Conservation (phyloP, 306 rosid species). For the Prunus fruticosa region DNA sequence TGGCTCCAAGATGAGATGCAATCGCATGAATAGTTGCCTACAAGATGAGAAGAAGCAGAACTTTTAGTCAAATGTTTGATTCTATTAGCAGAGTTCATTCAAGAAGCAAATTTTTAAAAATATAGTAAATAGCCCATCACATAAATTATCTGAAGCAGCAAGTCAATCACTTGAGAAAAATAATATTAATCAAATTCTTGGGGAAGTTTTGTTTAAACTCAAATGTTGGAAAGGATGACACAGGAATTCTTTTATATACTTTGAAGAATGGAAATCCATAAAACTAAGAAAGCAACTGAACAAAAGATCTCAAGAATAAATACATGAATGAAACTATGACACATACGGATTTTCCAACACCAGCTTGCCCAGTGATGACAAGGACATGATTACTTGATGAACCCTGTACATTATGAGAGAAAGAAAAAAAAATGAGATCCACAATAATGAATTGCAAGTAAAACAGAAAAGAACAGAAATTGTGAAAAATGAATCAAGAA, state of each 20-base stretch:
- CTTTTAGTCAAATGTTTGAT: neutral
- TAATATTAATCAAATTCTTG: neutral
- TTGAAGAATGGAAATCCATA: neutral
- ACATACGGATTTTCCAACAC: constrained; percentile 92
- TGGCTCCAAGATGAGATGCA: constrained; percentile 74
- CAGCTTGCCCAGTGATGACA: constrained; percentile 83
- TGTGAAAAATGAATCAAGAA: neutral
- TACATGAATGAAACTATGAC: constrained; percentile 22
- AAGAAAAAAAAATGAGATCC: constrained; percentile 6
- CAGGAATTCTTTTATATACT: neutral
- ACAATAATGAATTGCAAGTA: neutral
- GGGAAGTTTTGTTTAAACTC: neutral
- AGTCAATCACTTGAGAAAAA: neutral
- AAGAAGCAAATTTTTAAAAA: neutral
- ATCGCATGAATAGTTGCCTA: constrained; percentile 70
- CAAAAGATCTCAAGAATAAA: neutral
- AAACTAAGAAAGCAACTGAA: neutral
- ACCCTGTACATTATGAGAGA: constrained; percentile 44
- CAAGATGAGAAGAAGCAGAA: constrained; percentile 18
- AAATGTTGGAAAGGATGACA: neutral
- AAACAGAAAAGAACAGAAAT: neutral
- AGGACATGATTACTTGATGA: constrained; percentile 46
- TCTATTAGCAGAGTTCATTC: constrained; percentile 7
- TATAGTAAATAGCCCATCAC: neutral
- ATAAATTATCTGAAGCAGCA: neutral